Base-by-base conservation (phyloP, 2,329 filamentous ascomycete species). In the Colletotrichum sp. region DNA sequence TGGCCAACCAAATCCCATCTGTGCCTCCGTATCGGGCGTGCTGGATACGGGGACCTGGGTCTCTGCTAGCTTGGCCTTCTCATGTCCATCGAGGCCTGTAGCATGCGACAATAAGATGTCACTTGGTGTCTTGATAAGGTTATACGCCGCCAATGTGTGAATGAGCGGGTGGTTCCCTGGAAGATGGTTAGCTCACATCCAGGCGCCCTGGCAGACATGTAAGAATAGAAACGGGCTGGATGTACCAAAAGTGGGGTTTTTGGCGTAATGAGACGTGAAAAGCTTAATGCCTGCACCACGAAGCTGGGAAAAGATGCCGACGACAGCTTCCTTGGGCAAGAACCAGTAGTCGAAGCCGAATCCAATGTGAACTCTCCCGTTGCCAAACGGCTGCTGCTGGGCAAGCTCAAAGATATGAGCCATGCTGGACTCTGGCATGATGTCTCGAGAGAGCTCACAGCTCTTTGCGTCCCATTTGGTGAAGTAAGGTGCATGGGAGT, bases 1-100 rank as follows among this genome's bases (percentile, higher is more conserved):
- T 83, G 64, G 52, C 52, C 52, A 57, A 12, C 52, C 52, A 24
- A 57, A 57, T 16, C 52, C 52, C 52, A 57, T 57, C 52, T 57
- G 52, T 57, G 52, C 21, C 52, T 57, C 52, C 26, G 52, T 57
- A 57, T 28, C 52, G 6, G 52, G 52, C 15, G 52, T 57, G 13
- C 52, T 57, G 10, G 52, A 57, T 26, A 57, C 52, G 52, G 52
- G 52, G 15, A 57, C 52, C 52, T 57, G 52, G 12, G 52, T 57
- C 2, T 57, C 52, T 26, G 52, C 52, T 28, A 57, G 52, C 21
- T 57, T 57, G 52, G 52, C 52, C 52, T 57, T 57, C 21, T 57
- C 52, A 57, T 24, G 52, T 57, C 5, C 52, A 57, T 57, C 52
- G 4, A 57, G 52, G 21, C 52, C 52, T 57, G 52, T 57, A 16